Conservation (phyloP, 176 grass and related monocot genomes). For the Guadua angustifolia region DNA sequence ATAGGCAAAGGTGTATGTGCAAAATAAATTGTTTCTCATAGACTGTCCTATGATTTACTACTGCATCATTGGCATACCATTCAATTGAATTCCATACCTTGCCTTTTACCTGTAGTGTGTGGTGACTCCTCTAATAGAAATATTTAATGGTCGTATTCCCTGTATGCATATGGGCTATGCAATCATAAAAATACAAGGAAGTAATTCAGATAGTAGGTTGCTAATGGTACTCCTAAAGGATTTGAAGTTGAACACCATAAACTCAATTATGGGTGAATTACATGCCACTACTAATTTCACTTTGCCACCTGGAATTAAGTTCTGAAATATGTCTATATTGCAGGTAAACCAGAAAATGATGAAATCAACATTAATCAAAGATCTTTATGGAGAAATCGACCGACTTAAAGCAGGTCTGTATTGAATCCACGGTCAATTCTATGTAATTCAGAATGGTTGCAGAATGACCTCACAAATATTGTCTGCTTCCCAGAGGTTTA, state of each 20-base stretch:
- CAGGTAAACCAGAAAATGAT: constrained; percentile 99
- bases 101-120: background rate
- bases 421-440: background rate
- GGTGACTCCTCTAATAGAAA: background rate
- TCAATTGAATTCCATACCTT: background rate
- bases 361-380: constrained; percentile 99
- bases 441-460: constrained; percentile 31
- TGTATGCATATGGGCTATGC: background rate
- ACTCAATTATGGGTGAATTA: background rate
- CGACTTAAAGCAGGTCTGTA: constrained; percentile 87
- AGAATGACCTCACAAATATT: constrained; percentile 36
- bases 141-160: background rate
- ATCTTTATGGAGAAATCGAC: constrained; percentile 98
- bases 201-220: background rate
- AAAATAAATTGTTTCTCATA: background rate
- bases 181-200: background rate
- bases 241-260: background rate
- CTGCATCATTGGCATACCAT: background rate
- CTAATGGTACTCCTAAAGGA: background rate
- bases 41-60: background rate
- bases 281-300: background rate
- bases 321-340: constrained; percentile 20
- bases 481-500: constrained; percentile 77
- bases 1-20: background rate
- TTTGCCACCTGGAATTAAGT: constrained; percentile 9